Base-by-base conservation (phyloP, 805 yeast genomes). In the Isabelozyma heimii region DNA sequence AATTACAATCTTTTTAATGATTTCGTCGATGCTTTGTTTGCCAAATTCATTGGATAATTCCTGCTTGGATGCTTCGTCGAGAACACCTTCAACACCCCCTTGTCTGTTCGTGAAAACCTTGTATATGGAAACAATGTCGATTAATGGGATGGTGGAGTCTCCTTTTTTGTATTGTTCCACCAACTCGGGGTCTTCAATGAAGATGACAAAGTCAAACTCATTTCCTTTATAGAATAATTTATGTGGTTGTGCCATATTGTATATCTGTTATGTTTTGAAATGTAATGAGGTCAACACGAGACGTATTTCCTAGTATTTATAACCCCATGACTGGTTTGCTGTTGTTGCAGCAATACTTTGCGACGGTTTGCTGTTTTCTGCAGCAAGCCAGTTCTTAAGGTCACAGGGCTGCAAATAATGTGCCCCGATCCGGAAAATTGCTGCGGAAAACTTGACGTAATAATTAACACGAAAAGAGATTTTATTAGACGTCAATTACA, bases 21-120 rank as follows among this genome's bases (percentile, higher is more conserved):
- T 76, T 26, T 80, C 84, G 47, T 85, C 89, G 3, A 65, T 59
- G 39, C 69, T 72, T 44, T 75, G 69, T 24, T 79, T 71, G 27
- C 91, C 92, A 55, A 90, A 89, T 59, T 89, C 94, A 53, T 79
- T 79, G 45, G 75, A 76, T 38, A 89, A 62, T 51, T 84, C 87
- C 15, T 73, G 70, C 48, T 81, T 78, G 7, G 92, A 85, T 2
- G 92, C 96, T 58, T 81, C 84, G 45, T 85, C 88, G 24, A 87
- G 62, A 8, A 77, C 75, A 48, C 96, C 96, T 57, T 82, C 87
- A 3, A 82, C 70, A 30, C 96, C 96, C 42, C 88, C 86, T 20
- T 72, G 73, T 51, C 77, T 76, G 48, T 81, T 79, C 17, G 79
- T 74, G 61, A 76, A 90, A n/a, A 89, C 76, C 58, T 85, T 80